Base-by-base conservation (phyloP, 768 basidiomycete genomes). In the Nidularia pulvinata region DNA sequence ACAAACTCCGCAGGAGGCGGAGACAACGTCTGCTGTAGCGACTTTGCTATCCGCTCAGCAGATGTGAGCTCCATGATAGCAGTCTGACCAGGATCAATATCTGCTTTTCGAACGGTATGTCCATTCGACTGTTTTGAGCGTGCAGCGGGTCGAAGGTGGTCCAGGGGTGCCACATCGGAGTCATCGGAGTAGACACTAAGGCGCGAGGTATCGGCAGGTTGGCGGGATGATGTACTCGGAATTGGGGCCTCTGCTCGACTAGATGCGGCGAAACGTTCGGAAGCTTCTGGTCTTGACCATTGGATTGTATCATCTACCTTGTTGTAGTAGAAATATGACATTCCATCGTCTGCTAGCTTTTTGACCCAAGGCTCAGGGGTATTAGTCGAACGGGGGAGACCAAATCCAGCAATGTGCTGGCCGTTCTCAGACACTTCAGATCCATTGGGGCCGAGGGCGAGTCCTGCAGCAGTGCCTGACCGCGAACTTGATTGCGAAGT, bases 341-440 rank as follows among this genome's bases (percentile, higher is more conserved):
- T 74, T 35, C 91, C 91, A 59, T 95, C 93, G 61, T 93, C 91
- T 22, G 88, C 88, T 45, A 93, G 76, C 51, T 84, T 84, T 61
- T 82, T 83, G 19, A 86, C 73, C 94, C 94, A 96, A n/a, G 88
- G 88, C 59, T 92, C 88, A 16, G 90, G 88, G 4, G 83, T 84
- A 11, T 81, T 78, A 14, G 81, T 78, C 30, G 80, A 79, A 47
- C 76, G 80, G 16, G 75, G 79, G 33, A 86, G 61, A 39, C 86
- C 88, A 62, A 88, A 87, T 7, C 85, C 86, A 33, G 82, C 78
- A 5, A 57, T 57, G 33, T 76, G 73, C 54, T 71, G 71, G 35
- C 67, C 61, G 47, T 68, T 65, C 33, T 69, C 69, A 48, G 76
- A 71, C 13, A 69, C 56, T 32, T 73, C 71, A 16, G 65, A 65